Percentiles rank a stretch among this genome's conserved stretches.
These are phyloP conservation scores for Aquanectria penicillioides DNA, from an alignment of 2,329 filamentous ascomycete genomes.

Conservation along the genomic window DNA sequence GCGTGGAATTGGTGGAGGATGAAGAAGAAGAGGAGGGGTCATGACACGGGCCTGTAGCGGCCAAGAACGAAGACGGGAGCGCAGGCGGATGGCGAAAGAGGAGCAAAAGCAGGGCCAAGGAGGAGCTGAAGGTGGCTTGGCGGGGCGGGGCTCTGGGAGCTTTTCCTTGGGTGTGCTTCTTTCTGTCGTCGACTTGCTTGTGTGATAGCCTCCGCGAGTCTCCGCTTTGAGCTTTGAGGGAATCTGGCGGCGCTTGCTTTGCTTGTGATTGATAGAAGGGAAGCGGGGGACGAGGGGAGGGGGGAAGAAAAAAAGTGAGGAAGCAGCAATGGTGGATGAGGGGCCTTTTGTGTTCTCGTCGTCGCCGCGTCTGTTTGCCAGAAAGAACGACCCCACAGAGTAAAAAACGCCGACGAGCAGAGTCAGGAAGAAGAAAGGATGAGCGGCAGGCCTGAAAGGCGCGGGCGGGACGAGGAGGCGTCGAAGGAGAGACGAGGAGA, in stretches of 20 bases:
- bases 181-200: constrained; percentile 4
- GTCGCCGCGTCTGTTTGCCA: background rate
- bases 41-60: constrained; percentile 30
- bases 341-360: constrained; percentile 10
- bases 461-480: constrained; percentile 16
- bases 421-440: constrained; percentile 8
- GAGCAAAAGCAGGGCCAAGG: background rate
- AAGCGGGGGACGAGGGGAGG: background rate
- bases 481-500: background rate
- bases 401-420: background rate
- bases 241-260: constrained; percentile 5
- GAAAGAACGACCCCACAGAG: background rate
- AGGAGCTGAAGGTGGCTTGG: constrained; percentile 33
- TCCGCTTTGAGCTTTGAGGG: constrained; percentile 33
- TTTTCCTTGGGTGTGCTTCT: constrained; percentile 14
- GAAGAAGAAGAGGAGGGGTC: constrained; percentile 28
- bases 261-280: background rate
- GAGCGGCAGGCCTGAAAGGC: constrained; percentile 20
- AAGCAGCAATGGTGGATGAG: background rate
- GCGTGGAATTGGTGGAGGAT: background rate
- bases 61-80: constrained; percentile 21
- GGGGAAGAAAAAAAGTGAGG: constrained; percentile 9
- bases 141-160: constrained; percentile 19
- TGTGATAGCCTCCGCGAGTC: background rate
- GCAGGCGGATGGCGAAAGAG: constrained; percentile 10